Evolutionary conservation across 169 alveolate genomes (phyloP).

Genomic region (Plasmodium yoelii): DNA sequence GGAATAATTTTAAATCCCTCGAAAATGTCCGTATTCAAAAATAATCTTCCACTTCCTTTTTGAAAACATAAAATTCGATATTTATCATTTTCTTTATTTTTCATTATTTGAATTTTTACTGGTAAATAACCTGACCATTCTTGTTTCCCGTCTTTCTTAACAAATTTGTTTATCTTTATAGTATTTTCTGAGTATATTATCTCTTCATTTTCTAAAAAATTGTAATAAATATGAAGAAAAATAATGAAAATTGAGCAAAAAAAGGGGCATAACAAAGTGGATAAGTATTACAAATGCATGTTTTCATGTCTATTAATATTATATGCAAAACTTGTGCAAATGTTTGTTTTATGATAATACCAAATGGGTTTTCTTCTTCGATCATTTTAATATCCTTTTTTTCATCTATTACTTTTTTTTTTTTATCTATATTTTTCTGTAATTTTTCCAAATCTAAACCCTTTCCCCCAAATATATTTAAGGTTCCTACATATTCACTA

Average conservation of each 20-base stretch:
- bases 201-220: conserved; percentile 40
- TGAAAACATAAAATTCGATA: conserved; percentile 78
- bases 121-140: conserved; percentile 77
- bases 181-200: conserved; percentile 54
- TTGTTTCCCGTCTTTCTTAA: conserved; percentile 48
- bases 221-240: too few species aligned
- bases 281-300: neutral
- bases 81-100: conserved; percentile 37
- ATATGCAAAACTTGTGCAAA: too few species aligned
- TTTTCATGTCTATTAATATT: neutral
- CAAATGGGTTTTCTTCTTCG: conserved; percentile 49
- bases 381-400: conserved; percentile 65
- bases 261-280: neutral
- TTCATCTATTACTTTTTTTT: conserved; percentile 38
- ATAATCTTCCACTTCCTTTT: conserved; percentile 84
- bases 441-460: conserved; percentile 49
- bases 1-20: conserved; percentile 64
- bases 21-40: conserved; percentile 80
- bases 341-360: neutral
- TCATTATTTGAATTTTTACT: conserved; percentile 70
- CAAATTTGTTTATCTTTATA: conserved; percentile 59
- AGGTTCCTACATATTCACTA: conserved; percentile 42
- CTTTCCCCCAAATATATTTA: conserved; percentile 54
- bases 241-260: neutral
- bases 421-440: conserved; percentile 46